These are phyloP conservation scores for Agaricus bisporus DNA, from an alignment of 768 basidiomycete species.

Conservation along the genomic window DNA sequence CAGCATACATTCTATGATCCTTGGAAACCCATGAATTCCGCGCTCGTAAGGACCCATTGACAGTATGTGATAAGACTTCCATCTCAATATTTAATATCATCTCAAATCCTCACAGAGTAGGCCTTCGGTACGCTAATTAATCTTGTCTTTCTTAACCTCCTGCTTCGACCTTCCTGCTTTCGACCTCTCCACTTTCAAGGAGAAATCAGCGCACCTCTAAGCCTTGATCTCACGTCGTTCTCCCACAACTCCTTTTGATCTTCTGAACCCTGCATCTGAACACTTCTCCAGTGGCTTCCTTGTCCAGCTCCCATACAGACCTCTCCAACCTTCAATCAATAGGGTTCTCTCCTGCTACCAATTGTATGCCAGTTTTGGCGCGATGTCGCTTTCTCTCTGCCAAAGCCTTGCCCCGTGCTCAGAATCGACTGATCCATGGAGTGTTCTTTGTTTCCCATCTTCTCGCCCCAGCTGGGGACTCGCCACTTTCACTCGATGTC, in stretches of 20 bases:
- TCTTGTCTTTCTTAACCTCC: no score
- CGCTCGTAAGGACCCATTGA: no score
- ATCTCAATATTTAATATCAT: no score
- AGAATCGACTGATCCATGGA: neutral
- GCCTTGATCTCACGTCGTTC: no score
- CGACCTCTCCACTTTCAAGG: no score
- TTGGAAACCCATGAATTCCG: no score
- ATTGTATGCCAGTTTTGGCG: conserved; percentile 9
- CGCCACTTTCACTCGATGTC: neutral
- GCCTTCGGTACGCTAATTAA: no score
- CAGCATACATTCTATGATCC: no score
- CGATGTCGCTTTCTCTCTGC: conserved; percentile 5
- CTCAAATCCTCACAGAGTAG: no score
- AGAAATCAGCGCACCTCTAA: no score
- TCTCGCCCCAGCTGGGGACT: neutral
- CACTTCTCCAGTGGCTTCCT: neutral
- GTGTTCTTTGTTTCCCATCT: conserved; percentile 2
- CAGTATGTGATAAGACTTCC: no score
- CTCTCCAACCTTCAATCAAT: neutral
- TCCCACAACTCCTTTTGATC: neutral
- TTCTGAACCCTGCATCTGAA: neutral
- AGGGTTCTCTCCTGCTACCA: conserved; percentile 1
- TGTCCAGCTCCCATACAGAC: neutral
- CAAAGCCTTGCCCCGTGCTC: neutral
- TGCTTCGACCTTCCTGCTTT: no score